These are phyloP conservation scores for Schizonepeta tenuifolia DNA, from an alignment of 257 asterid genomes.

Conservation along the genomic window DNA sequence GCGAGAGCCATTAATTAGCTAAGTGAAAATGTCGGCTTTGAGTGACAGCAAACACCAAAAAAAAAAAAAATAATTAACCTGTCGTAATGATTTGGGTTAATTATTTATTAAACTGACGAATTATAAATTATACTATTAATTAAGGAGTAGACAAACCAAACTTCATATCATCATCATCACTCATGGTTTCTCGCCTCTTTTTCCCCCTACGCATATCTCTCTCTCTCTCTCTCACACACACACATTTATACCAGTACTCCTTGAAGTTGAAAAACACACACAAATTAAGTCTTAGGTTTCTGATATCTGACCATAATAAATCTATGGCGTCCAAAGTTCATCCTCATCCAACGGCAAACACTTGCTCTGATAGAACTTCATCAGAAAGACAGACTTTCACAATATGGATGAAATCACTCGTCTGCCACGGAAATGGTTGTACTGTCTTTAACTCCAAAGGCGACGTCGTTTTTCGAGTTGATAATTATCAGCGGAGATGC, in stretches of 20 bases:
- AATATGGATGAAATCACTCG: slow-evolving; percentile 84
- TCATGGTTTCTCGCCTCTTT: not conserved
- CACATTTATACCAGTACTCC: not conserved
- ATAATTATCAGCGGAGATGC: slow-evolving; percentile 64
- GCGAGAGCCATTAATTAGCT: not conserved
- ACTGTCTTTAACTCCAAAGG: slow-evolving; percentile 72
- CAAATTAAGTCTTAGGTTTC: no score
- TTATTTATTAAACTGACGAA: not conserved
- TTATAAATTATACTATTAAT: not conserved
- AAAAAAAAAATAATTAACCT: not conserved
- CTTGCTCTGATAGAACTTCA: slow-evolving; percentile 8
- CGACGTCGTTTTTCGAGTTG: slow-evolving; percentile 65
- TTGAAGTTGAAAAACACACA: not conserved
- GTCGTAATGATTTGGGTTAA: not conserved
- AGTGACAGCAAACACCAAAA: not conserved
- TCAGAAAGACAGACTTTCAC: slow-evolving; percentile 54
- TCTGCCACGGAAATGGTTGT: slow-evolving; percentile 84
- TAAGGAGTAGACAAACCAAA: not conserved
- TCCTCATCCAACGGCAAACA: not conserved
- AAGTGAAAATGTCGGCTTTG: not conserved
- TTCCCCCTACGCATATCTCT: not conserved
- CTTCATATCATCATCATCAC: no score
- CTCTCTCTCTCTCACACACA: not conserved
- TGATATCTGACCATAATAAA: not conserved
- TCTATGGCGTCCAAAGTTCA: not conserved